These are phyloP conservation scores for Terfezia claveryi DNA, from an alignment of 495 filamentous ascomycete genomes.

Conservation along the genomic window DNA sequence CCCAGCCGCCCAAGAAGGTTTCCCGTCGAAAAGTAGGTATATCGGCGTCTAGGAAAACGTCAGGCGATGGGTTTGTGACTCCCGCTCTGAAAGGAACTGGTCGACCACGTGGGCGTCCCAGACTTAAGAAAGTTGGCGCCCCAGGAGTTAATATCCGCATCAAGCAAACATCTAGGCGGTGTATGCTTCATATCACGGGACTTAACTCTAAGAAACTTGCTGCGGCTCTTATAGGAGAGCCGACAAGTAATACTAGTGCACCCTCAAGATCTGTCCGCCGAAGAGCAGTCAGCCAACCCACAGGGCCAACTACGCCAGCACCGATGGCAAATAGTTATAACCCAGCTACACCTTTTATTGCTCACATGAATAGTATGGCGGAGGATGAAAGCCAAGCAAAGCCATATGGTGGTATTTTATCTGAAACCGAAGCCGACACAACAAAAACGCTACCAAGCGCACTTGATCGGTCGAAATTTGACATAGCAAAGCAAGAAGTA, in stretches of 20 bases:
- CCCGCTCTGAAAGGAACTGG: not conserved
- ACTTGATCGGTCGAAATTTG: constrained; percentile 62
- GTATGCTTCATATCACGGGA: not conserved
- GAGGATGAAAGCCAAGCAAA: constrained; percentile 76
- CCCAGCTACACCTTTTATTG: constrained; percentile 37
- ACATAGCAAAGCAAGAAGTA: constrained; percentile 65
- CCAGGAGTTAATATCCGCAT: not conserved
- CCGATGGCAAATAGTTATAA: constrained; percentile 12
- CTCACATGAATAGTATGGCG: constrained; percentile 27
- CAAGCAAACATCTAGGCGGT: not conserved
- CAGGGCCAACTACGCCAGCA: constrained; percentile 21
- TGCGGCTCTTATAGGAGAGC: constrained; percentile 13
- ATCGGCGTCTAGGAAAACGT: too few species aligned
- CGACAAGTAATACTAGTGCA: constrained; percentile 14
- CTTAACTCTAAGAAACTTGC: not conserved
- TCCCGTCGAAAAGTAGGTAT: not conserved
- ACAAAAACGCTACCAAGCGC: constrained; percentile 61
- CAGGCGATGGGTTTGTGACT: too few species aligned
- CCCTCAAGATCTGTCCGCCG: constrained; percentile 14
- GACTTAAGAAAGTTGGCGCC: not conserved
- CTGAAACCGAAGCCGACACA: constrained; percentile 76
- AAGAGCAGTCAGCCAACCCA: constrained; percentile 16
- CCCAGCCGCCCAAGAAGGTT: not conserved
- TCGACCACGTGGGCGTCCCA: not conserved
- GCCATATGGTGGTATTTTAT: constrained; percentile 85